Conservation (phyloP, 192 early-diverging fungal species). For the Coemansia sp. region DNA sequence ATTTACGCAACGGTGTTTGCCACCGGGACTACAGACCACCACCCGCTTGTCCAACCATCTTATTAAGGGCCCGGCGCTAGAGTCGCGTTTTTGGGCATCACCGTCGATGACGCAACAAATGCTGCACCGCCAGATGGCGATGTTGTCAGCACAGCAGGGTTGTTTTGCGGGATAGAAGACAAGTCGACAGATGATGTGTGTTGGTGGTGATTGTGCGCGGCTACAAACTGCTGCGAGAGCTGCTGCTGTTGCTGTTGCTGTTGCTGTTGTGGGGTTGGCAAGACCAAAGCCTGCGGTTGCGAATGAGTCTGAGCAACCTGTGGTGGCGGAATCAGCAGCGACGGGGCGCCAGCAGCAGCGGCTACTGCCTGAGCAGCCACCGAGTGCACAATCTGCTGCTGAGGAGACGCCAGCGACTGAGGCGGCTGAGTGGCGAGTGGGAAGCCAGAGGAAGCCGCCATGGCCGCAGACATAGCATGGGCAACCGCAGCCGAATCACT, state of each 20-base stretch:
- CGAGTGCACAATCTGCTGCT: conserved; percentile 7
- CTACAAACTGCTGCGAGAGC: conserved; percentile 1
- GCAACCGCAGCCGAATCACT: conserved; percentile 13
- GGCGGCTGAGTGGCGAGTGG: conserved; percentile 15
- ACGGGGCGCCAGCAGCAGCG: conserved; percentile 20
- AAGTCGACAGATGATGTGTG: conserved; percentile 20
- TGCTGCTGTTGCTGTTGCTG: conserved; percentile 7
- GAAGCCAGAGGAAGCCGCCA: conserved; percentile 12
- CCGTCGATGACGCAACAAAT: not conserved
- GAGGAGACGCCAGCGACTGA: not conserved
- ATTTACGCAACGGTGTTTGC: no score
- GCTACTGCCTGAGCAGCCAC: conserved; percentile 15
- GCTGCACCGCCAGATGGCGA: conserved; percentile 9
- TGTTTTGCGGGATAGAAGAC: conserved; percentile 6
- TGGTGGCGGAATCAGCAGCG: conserved; percentile 9
- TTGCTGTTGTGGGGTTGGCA: conserved; percentile 2
- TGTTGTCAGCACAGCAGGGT: conserved; percentile 12
- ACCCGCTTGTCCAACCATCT: not conserved
- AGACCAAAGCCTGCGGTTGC: not conserved
- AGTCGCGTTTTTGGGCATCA: not conserved
- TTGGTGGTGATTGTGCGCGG: conserved; percentile 3
- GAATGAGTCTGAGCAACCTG: not conserved
- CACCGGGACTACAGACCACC: not conserved
- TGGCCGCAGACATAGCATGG: conserved; percentile 22
- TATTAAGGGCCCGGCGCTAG: not conserved